Conservation (phyloP, 257 asterid species). For the Cynanchum wilfordii region DNA sequence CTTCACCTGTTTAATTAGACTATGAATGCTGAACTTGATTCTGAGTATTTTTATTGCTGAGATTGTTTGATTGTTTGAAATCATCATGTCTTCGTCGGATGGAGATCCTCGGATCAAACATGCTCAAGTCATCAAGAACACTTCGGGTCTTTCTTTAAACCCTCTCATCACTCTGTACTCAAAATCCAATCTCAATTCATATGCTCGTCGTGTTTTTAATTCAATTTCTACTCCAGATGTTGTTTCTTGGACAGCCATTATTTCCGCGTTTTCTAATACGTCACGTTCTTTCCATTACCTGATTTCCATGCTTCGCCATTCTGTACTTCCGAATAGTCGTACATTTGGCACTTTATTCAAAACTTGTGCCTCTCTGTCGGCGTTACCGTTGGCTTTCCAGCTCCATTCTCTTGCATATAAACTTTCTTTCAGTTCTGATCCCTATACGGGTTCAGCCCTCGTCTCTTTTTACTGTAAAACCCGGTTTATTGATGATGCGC, state of each 20-base stretch:
- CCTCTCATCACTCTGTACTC: constrained; percentile 73
- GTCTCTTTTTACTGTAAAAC: constrained; percentile 45
- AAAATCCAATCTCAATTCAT: constrained; percentile 37
- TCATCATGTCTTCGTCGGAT: constrained; percentile 4
- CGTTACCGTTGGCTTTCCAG: constrained; percentile 39
- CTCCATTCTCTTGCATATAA: constrained; percentile 55
- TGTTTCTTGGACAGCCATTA: constrained; percentile 72
- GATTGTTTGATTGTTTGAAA: neutral
- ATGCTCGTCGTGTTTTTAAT: constrained; percentile 53
- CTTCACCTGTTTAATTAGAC: neutral
- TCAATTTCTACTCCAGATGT: constrained; percentile 59
- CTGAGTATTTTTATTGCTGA: neutral
- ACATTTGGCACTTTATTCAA: constrained; percentile 58
- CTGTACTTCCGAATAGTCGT: constrained; percentile 47
- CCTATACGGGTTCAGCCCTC: constrained; percentile 61
- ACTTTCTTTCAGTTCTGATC: constrained; percentile 33
- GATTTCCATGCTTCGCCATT: constrained; percentile 72
- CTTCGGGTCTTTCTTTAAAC: constrained; percentile 44
- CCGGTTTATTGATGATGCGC: constrained; percentile 30
- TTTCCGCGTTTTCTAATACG: constrained; percentile 49
- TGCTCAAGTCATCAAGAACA: constrained; percentile 45
- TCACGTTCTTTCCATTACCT: constrained; percentile 47
- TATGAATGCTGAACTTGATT: neutral
- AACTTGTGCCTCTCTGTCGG: constrained; percentile 44
- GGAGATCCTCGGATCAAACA: constrained; percentile 60